Evolutionary conservation across 306 rosid genomes (phyloP), one percentile per base, ranked within the genome.

Genomic region (Dryas alaskensis): DNA sequence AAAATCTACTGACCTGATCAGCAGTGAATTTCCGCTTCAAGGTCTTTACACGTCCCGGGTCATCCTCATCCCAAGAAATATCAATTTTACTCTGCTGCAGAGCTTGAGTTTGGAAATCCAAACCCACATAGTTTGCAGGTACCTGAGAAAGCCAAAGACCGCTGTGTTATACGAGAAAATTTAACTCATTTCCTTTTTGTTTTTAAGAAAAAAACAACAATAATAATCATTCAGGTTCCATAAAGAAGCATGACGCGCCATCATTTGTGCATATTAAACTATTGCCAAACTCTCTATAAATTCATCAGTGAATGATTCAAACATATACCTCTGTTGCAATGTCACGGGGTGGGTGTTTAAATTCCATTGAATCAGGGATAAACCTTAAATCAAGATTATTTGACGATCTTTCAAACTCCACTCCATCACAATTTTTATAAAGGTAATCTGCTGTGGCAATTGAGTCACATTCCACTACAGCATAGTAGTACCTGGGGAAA

Each of bases 11-110:
- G 46, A 94, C 97, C 99, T 92, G 89, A 37, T 92, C 92, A 37
- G 83, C 90, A 61, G 69, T 86, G 73, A 88, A 82, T 78, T 92
- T 88, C 44, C 92, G 87, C 40, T 87, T 89, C 86, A 94, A 76
- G 76, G 88, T 85, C 85, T 76, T 88, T 31, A 31, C 37, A 60
- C 93, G 87, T 47, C 72, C 87, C 1, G 97, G 97, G 70, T 94
- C 97, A 86, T 94, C 99, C 73, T 89, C 96, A 60, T 94, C 99
- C 97, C 97, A 94, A 49, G 99, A 80, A 78, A 87, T 83, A 27
- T 81, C 77, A 67, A 91, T 84, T 59, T 81, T 86, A 89, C 89
- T 88, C 46, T 88, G 96, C 78, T 94, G 97, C 79, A 94, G 85
- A 45, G 96, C 97, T 74, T 79, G 78, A 43, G 98, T 85, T 52